These are phyloP conservation scores for Abrus pulchellus DNA, from an alignment of 306 rosid species.

Conservation along the genomic window DNA sequence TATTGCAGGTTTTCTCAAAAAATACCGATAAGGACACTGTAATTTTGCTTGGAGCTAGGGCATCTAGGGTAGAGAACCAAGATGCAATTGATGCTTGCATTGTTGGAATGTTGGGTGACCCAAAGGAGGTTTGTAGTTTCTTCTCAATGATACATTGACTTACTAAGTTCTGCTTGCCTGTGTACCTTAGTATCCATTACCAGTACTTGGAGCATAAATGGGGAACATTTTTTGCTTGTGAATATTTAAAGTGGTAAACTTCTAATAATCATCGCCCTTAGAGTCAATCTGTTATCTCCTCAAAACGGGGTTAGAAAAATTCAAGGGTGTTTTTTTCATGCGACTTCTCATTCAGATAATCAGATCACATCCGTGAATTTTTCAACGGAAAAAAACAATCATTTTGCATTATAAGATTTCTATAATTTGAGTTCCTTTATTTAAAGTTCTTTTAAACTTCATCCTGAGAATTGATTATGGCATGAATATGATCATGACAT, in stretches of 20 bases:
- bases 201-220: too few species aligned
- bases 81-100: constrained; percentile 93
- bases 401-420: neutral
- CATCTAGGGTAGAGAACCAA: constrained; percentile 85
- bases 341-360: neutral
- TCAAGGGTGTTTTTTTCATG: too few species aligned
- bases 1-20: constrained; percentile 62
- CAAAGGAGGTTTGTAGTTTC: constrained; percentile 64
- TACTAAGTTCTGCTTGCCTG: constrained; percentile 4
- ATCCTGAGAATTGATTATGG: neutral
- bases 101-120: constrained; percentile 86
- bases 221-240: neutral
- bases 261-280: neutral
- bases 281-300: neutral
- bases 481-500: neutral
- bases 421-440: neutral
- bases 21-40: constrained; percentile 62
- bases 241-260: neutral
- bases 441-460: neutral
- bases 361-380: neutral
- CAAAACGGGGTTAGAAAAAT: neutral
- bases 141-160: neutral
- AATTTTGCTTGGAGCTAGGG: constrained; percentile 78
- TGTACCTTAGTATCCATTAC: neutral
- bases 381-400: neutral